Evolutionary conservation across 768 basidiomycete species (phyloP).

Genomic region (Tulasnella calospora): DNA sequence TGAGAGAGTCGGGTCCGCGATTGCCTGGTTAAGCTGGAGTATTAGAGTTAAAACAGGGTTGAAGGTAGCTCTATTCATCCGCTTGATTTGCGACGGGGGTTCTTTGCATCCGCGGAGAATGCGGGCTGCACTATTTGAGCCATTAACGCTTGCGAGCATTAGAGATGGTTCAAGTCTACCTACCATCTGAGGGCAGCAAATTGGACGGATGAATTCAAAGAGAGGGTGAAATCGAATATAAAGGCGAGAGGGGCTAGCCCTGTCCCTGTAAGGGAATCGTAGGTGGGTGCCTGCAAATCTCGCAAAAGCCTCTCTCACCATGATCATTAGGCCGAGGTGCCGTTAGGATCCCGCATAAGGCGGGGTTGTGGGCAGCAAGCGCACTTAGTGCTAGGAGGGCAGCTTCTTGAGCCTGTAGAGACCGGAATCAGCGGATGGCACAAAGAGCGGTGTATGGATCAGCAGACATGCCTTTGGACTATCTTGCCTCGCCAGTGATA

Average conservation of each 20-base stretch:
- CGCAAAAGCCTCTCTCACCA: background rate
- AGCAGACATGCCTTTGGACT: slow-evolving; percentile 44
- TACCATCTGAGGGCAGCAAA: slow-evolving; percentile 47
- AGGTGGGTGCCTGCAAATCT: background rate
- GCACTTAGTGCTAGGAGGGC: slow-evolving; percentile 60
- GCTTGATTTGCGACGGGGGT: background rate
- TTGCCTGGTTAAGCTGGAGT: slow-evolving; percentile 60
- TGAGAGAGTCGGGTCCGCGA: slow-evolving; percentile 44
- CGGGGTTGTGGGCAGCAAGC: slow-evolving; percentile 56
- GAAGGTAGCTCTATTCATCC: background rate
- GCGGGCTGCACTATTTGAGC: background rate
- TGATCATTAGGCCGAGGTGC: background rate
- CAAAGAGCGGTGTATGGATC: background rate
- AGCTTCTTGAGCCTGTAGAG: slow-evolving; percentile 57
- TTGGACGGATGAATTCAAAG: slow-evolving; percentile 61
- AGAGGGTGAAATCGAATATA: slow-evolving; percentile 40
- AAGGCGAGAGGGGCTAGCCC: background rate
- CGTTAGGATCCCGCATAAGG: background rate
- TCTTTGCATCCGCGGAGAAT: background rate
- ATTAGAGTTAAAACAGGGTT: slow-evolving; percentile 46
- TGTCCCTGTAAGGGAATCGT: background rate
- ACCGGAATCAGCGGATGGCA: background rate
- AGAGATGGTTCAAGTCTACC: slow-evolving; percentile 20
- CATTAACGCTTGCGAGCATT: background rate
- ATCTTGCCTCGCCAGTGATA: slow-evolving; percentile 50